Percentiles rank a stretch among this genome's conserved stretches.
Conservation (phyloP, 139 green algal species). For the Chlamydomonas urium region DNA sequence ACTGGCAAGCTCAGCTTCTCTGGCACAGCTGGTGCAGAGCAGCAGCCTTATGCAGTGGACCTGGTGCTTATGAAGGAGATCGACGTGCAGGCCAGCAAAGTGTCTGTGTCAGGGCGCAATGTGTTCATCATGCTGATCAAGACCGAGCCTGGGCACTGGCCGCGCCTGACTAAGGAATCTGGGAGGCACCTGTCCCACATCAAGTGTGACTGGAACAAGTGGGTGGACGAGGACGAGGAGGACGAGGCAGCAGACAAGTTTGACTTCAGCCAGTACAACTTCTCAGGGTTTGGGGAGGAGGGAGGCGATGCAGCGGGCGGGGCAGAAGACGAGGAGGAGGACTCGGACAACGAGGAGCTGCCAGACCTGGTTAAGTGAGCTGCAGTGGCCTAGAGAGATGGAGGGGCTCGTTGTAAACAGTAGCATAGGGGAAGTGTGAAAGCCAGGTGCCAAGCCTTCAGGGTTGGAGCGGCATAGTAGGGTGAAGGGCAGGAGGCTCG, state of each 20-base stretch:
- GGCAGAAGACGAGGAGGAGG: conserved; percentile 30
- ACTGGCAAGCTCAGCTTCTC: conserved; percentile 51
- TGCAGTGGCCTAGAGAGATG: too few relatives aligned
- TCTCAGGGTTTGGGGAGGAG: conserved; percentile 25
- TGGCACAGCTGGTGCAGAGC: conserved; percentile 34
- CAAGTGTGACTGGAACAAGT: conserved; percentile 47
- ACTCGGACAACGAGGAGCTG: conserved; percentile 37
- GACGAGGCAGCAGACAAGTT: conserved; percentile 37
- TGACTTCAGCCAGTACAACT: conserved; percentile 32
- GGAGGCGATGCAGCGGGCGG: neutral
- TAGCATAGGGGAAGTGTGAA: too few relatives aligned
- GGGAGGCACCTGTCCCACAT: conserved; percentile 32
- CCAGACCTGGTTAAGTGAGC: conserved; percentile 31
- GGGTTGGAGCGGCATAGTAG: too few relatives aligned
- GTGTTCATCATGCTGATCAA: conserved; percentile 70
- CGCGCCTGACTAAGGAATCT: conserved; percentile 55
- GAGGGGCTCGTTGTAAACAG: too few relatives aligned
- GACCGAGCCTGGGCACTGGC: conserved; percentile 58
- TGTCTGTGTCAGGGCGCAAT: conserved; percentile 47
- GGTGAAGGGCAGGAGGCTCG: too few relatives aligned
- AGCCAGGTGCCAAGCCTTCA: too few relatives aligned
- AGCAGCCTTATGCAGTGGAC: conserved; percentile 60
- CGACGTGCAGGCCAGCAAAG: conserved; percentile 60
- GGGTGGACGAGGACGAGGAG: conserved; percentile 53
- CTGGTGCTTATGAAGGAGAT: conserved; percentile 57